These are phyloP conservation scores for Rhynchosporium secalis DNA, from an alignment of 2,329 filamentous ascomycete genomes.

Conservation along the genomic window DNA sequence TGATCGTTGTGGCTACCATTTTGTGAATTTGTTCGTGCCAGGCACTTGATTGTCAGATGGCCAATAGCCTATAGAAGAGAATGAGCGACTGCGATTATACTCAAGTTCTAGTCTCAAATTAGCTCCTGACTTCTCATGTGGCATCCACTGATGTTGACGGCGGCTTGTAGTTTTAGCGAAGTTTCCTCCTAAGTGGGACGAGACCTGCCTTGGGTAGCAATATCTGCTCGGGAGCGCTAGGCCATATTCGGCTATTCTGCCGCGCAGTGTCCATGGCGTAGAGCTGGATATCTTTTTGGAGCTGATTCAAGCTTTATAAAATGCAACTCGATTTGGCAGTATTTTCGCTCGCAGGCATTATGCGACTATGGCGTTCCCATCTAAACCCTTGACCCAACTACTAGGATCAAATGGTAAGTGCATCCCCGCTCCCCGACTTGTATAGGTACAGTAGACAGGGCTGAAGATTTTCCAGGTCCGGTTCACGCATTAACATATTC, in stretches of 20 bases:
- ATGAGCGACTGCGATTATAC: too few relatives aligned
- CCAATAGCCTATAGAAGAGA: too few relatives aligned
- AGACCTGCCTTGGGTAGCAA: not conserved
- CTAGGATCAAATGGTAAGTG: slow-evolving; percentile 59
- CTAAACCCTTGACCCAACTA: slow-evolving; percentile 54
- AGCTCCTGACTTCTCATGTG: too few relatives aligned
- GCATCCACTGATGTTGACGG: not conserved
- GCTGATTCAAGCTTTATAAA: not conserved
- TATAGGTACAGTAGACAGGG: not conserved
- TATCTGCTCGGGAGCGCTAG: not conserved
- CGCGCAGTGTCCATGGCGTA: not conserved
- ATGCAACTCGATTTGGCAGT: not conserved
- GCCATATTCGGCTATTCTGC: not conserved
- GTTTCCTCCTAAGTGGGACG: not conserved
- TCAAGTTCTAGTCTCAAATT: too few relatives aligned
- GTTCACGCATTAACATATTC: slow-evolving; percentile 74
- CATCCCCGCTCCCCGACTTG: not conserved
- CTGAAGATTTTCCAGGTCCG: slow-evolving; percentile 52
- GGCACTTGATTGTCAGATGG: too few relatives aligned
- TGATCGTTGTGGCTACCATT: not conserved
- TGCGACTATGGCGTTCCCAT: slow-evolving; percentile 43
- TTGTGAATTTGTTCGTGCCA: not conserved
- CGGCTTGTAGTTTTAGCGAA: not conserved
- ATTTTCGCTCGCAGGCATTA: not conserved
- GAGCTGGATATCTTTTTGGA: not conserved